Evolutionary conservation across 208 protist species (phyloP).

Genomic region (Leishmania martiniquensis): DNA sequence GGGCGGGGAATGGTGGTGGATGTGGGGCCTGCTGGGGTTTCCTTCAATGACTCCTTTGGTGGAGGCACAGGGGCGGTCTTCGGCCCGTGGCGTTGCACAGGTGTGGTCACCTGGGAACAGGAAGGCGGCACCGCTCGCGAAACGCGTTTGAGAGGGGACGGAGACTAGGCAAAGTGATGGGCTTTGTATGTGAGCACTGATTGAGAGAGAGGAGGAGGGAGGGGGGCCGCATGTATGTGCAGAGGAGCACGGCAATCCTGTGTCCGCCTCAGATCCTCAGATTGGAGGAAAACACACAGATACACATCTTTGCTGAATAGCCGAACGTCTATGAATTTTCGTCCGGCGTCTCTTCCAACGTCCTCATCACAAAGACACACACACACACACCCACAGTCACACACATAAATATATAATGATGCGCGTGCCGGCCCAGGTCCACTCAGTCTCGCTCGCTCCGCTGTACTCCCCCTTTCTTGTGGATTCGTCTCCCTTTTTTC

Average conservation of each 20-base stretch:
- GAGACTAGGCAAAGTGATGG: background rate
- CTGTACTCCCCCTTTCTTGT: too few species aligned
- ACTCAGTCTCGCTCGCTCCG: background rate
- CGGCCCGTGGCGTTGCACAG: constrained; percentile 22
- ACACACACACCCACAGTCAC: too few species aligned
- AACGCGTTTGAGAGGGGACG: background rate
- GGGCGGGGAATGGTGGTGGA: constrained; percentile 33
- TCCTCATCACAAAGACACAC: too few species aligned
- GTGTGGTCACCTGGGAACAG: constrained; percentile 4
- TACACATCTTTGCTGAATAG: too few species aligned
- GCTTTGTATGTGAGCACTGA: background rate
- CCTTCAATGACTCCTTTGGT: background rate
- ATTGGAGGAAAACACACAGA: too few species aligned
- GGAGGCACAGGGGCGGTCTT: constrained; percentile 11
- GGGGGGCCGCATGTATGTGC: background rate
- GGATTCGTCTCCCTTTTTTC: background rate
- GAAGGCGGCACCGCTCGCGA: background rate
- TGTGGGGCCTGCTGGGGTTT: constrained; percentile 13
- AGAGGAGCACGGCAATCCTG: background rate
- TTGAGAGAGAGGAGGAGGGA: too few species aligned
- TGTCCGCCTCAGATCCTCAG: background rate
- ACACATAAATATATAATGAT: too few species aligned
- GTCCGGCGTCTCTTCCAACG: too few species aligned
- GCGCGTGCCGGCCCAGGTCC: background rate
- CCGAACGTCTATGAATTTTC: too few species aligned